Conservation (phyloP, 2,329 filamentous ascomycete genomes). For the Talaromyces sp. region DNA sequence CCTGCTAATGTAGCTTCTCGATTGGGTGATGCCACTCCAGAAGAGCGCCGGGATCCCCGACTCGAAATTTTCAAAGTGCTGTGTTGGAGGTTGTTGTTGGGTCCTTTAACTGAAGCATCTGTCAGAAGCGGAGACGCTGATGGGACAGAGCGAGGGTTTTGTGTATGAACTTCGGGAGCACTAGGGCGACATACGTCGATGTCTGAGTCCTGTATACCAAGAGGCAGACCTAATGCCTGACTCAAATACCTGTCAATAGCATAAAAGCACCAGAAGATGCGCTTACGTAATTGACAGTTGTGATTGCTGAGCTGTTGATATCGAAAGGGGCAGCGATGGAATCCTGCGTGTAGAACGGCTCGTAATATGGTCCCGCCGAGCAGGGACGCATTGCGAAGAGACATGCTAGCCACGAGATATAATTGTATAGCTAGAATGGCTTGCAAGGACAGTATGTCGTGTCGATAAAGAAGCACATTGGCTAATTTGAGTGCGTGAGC, state of each 20-base stretch:
- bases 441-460: slow-evolving; percentile 48
- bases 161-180: slow-evolving; percentile 40
- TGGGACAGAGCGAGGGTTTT: slow-evolving; percentile 14
- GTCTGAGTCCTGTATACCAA: slow-evolving; percentile 43
- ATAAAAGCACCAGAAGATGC: slow-evolving; percentile 44
- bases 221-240: slow-evolving; percentile 39
- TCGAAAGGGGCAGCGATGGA: slow-evolving; percentile 53
- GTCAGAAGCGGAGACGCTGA: slow-evolving; percentile 1
- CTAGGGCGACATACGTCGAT: slow-evolving; percentile 48
- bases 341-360: slow-evolving; percentile 49
- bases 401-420: slow-evolving; percentile 49
- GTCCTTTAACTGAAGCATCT: neutral
- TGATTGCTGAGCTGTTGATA: slow-evolving; percentile 46
- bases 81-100: neutral
- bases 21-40: slow-evolving; percentile 8
- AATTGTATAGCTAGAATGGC: slow-evolving; percentile 50
- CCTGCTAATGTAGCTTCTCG: slow-evolving; percentile 37
- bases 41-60: neutral
- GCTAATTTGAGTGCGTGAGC: slow-evolving; percentile 40
- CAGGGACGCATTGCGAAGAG: slow-evolving; percentile 49
- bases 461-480: slow-evolving; percentile 37
- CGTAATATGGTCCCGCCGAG: slow-evolving; percentile 49
- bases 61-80: neutral
- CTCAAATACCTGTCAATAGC: slow-evolving; percentile 43
- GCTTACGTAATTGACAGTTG: slow-evolving; percentile 40